These are phyloP conservation scores for Lignosus rhinocerotis DNA, from an alignment of 1,284 basidiomycete species.

Conservation along the genomic window DNA sequence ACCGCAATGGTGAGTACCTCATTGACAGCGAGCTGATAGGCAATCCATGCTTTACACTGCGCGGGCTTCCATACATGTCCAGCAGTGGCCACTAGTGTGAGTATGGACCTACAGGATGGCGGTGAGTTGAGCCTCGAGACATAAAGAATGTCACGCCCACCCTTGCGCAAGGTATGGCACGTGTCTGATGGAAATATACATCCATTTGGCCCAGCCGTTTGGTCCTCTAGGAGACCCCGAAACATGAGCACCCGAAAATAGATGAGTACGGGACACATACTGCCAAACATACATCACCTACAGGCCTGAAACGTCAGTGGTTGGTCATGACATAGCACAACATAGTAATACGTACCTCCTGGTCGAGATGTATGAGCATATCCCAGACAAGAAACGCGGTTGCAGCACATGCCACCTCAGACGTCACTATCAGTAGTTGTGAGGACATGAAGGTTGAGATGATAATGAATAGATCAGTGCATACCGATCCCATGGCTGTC, in stretches of 20 bases:
- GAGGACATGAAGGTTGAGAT: background rate
- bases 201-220: conserved; percentile 10
- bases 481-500: no score
- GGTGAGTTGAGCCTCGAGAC: background rate
- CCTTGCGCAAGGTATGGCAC: conserved; percentile 12
- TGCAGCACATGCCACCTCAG: conserved; percentile 8
- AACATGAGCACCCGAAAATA: no score
- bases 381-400: conserved; percentile 16
- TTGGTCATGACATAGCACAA: no score
- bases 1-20: conserved; percentile 17
- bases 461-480: no score
- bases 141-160: background rate
- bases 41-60: conserved; percentile 18
- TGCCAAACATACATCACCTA: conserved; percentile 20
- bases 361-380: conserved; percentile 8
- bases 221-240: conserved; percentile 3
- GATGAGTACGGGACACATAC: background rate
- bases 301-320: background rate
- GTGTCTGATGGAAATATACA: conserved; percentile 18
- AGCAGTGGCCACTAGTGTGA: background rate
- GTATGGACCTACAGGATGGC: background rate
- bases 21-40: conserved; percentile 9
- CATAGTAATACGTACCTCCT: conserved; percentile 3
- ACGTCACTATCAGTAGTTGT: conserved; percentile 5
- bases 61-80: conserved; percentile 1